phyloP scores from a whole-genome alignment of 1,284 basidiomycete genomes.

The Cryptococcus jaspeensis region DNA sequence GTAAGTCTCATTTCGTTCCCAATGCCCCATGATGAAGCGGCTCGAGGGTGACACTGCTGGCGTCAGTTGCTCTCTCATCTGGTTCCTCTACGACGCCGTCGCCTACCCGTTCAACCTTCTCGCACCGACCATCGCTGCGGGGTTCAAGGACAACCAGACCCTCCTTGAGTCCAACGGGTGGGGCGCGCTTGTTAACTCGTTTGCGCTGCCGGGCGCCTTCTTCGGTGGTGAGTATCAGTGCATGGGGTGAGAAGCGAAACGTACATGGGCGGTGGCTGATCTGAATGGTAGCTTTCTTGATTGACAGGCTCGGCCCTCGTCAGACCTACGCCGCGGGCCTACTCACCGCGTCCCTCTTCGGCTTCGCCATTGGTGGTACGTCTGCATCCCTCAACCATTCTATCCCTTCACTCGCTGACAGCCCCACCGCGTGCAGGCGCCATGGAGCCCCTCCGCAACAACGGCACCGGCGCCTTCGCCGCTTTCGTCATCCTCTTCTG shows the following conservation, averaged over 20 bases:
- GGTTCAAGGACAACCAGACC: conserved; percentile 53
- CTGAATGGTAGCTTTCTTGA: conserved; percentile 59
- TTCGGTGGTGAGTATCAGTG: conserved; percentile 55
- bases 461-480: conserved; percentile 15
- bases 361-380: conserved; percentile 16
- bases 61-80: conserved; percentile 33
- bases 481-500: conserved; percentile 20
- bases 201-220: conserved; percentile 60
- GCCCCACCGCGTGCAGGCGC: conserved; percentile 3
- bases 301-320: conserved; percentile 65
- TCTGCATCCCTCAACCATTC: background rate
- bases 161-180: conserved; percentile 47
- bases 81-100: conserved; percentile 64
- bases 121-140: conserved; percentile 62
- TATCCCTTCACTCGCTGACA: too few relatives aligned
- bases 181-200: conserved; percentile 34
- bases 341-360: conserved; percentile 8
- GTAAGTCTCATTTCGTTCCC: too few relatives aligned
- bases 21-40: conserved; percentile 53
- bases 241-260: too few relatives aligned
- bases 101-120: conserved; percentile 62
- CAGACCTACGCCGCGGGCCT: conserved; percentile 47
- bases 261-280: too few relatives aligned
- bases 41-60: background rate
- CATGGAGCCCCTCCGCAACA: conserved; percentile 13